A percentile compares a stretch with the other conserved stretches of the same genome.
Conservation (phyloP, 2,329 filamentous ascomycete genomes). For the Ampelomyces quisqualis region DNA sequence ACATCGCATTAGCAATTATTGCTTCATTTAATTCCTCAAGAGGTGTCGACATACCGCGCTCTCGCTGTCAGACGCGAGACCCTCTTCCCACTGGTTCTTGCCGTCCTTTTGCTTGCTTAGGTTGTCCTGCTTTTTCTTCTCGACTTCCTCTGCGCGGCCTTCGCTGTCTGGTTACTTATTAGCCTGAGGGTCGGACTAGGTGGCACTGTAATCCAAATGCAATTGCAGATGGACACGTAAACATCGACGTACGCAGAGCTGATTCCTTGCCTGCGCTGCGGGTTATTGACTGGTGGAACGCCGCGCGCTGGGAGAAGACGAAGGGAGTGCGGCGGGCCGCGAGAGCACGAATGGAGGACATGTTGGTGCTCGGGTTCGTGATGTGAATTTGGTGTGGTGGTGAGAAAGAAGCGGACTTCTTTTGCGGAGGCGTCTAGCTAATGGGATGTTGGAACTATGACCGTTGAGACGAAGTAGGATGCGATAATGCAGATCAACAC, state of each 20-base stretch:
- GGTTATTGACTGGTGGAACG: conserved; percentile 44
- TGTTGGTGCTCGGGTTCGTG: conserved; percentile 11
- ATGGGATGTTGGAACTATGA: too few species aligned
- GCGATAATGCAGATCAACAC: too few species aligned
- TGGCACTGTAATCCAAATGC: too few species aligned
- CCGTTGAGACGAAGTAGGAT: too few species aligned
- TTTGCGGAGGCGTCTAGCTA: neutral
- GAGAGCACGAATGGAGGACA: conserved; percentile 38
- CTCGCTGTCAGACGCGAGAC: conserved; percentile 48
- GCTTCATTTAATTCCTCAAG: too few species aligned
- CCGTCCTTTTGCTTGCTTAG: conserved; percentile 48
- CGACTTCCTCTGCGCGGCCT: conserved; percentile 44
- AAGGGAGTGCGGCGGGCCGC: conserved; percentile 34
- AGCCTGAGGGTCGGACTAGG: too few species aligned
- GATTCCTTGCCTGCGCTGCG: conserved; percentile 48
- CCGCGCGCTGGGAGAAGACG: conserved; percentile 36
- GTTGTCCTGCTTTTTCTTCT: conserved; percentile 47
- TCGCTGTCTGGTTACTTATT: conserved; percentile 35
- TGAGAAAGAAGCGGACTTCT: neutral
- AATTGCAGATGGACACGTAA: too few species aligned
- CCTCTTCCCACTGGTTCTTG: conserved; percentile 48
- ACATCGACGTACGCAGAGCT: conserved; percentile 43
- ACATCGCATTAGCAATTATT: conserved; percentile 6
- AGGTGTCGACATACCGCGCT: conserved; percentile 33
- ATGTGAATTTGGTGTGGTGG: neutral